Percentiles rank a stretch among this genome's conserved stretches.
Evolutionary conservation across 2,329 filamentous ascomycete genomes (phyloP).

Genomic region (Fusarium drepaniforme): DNA sequence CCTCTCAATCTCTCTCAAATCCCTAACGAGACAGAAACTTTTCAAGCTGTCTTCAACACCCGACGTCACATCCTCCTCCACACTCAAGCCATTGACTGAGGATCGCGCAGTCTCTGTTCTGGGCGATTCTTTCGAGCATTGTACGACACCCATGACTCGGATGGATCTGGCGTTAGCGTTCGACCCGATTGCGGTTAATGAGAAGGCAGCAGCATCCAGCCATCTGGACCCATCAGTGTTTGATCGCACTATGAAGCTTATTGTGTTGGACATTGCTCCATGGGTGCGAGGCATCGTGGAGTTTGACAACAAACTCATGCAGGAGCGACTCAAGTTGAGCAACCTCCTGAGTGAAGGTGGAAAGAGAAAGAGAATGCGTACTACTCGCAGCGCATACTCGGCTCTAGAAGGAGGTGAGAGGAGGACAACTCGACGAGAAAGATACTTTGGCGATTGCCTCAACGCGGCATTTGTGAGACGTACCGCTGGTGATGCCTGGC

Average conservation of each 20-base stretch:
- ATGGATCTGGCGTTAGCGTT: constrained; percentile 70
- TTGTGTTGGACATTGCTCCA: constrained; percentile 85
- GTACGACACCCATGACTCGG: constrained; percentile 54
- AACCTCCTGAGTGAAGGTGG: constrained; percentile 72
- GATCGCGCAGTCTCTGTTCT: constrained; percentile 51
- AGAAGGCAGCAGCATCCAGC: constrained; percentile 52
- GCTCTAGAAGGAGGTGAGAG: constrained; percentile 82
- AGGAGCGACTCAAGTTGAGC: constrained; percentile 73
- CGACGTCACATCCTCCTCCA: background rate
- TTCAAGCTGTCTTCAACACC: constrained; percentile 9
- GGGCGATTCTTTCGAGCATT: constrained; percentile 50
- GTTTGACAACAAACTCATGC: constrained; percentile 78
- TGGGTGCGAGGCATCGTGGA: constrained; percentile 89
- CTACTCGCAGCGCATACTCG: constrained; percentile 79
- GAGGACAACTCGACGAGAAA: constrained; percentile 74
- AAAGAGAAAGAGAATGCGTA: constrained; percentile 68
- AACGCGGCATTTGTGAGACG: constrained; percentile 72
- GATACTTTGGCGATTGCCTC: constrained; percentile 75
- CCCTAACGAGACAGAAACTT: constrained; percentile 44
- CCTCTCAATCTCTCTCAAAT: constrained; percentile 48
- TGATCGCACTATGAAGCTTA: constrained; percentile 75
- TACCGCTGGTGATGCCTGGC: constrained; percentile 68
- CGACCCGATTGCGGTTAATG: constrained; percentile 68
- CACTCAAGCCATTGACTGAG: constrained; percentile 49
- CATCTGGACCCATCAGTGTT: constrained; percentile 79